A percentile compares a stretch with the other conserved stretches of the same genome.
These are phyloP conservation scores for Colletotrichum chlorophyti DNA, from an alignment of 2,329 filamentous ascomycete genomes.

Conservation along the genomic window DNA sequence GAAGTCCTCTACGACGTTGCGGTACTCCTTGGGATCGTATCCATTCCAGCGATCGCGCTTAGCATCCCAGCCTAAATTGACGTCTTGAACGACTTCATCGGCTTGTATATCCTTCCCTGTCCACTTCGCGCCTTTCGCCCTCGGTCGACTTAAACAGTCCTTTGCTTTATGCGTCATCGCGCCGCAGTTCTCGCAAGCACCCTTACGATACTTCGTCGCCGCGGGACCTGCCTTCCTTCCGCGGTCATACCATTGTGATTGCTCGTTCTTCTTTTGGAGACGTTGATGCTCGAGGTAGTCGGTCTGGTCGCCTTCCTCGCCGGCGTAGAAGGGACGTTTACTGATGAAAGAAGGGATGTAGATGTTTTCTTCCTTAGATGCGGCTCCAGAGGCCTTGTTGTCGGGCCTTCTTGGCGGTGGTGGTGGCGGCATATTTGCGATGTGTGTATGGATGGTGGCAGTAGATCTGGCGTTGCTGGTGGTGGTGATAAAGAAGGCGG, in stretches of 20 bases:
- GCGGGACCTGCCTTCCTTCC: slow-evolving; percentile 84
- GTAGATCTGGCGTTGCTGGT: no score
- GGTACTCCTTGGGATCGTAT: slow-evolving; percentile 90
- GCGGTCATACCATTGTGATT: slow-evolving; percentile 91
- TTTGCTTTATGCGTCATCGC: slow-evolving; percentile 96
- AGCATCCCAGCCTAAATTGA: slow-evolving; percentile 92
- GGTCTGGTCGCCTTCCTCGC: slow-evolving; percentile 75
- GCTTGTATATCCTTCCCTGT: slow-evolving; percentile 93
- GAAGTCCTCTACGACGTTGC: slow-evolving; percentile 86
- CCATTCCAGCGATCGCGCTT: slow-evolving; percentile 98
- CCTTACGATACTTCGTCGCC: slow-evolving; percentile 96
- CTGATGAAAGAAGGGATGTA: slow-evolving; percentile 99
- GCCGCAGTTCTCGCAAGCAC: slow-evolving; percentile 98
- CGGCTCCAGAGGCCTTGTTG: slow-evolving; percentile 39
- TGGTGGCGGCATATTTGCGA: slow-evolving; percentile 31
- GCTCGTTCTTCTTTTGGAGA: slow-evolving; percentile 75
- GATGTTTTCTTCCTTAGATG: slow-evolving; percentile 89
- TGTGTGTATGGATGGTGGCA: slow-evolving; percentile 33
- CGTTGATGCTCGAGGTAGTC: slow-evolving; percentile 98
- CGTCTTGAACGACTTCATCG: slow-evolving; percentile 85
- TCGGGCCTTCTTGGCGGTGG: slow-evolving; percentile 42
- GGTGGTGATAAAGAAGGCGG: no score
- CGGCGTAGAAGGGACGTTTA: slow-evolving; percentile 95
- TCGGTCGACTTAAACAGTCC: slow-evolving; percentile 87
- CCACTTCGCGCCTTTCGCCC: slow-evolving; percentile 89